Evolutionary conservation across 2,329 filamentous ascomycete species (phyloP).

Genomic region (Diaporthe vexans): DNA sequence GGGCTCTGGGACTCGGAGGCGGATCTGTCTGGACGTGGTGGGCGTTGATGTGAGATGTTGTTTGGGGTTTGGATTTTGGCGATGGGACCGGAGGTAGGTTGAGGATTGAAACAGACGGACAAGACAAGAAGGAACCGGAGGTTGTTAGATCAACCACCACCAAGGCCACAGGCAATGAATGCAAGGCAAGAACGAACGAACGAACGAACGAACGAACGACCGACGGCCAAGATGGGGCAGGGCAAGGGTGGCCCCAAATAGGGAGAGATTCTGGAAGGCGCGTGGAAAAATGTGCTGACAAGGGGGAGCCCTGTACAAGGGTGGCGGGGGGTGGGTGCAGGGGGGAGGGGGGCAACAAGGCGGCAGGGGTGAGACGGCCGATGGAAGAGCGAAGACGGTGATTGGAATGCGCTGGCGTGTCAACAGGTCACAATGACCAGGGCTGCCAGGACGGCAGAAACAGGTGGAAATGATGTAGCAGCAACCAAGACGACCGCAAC

Average conservation of each 20-base stretch:
- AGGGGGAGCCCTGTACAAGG: conserved; percentile 26
- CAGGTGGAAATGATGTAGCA: conserved; percentile 22
- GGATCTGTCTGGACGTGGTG: neutral
- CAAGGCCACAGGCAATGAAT: conserved; percentile 3
- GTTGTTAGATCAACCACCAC: neutral
- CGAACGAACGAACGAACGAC: neutral
- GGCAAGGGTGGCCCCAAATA: conserved; percentile 28
- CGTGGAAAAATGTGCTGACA: conserved; percentile 39
- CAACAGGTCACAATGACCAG: conserved; percentile 4
- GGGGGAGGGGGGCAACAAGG: neutral
- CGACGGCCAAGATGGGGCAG: conserved; percentile 21
- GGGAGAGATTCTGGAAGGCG: conserved; percentile 42
- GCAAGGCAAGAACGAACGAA: conserved; percentile 21
- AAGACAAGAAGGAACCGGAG: neutral
- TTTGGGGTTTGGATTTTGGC: neutral
- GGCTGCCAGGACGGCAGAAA: conserved; percentile 1
- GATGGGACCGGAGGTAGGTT: too few species aligned
- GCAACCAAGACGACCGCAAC: neutral
- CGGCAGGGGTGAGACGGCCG: too few species aligned
- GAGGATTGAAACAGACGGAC: neutral
- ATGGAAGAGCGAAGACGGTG: neutral
- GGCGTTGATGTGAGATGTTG: neutral
- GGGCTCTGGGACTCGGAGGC: neutral
- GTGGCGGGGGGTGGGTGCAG: conserved; percentile 23
- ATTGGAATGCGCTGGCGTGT: conserved; percentile 28